These are phyloP conservation scores for Pyronema omphalodes DNA, from an alignment of 495 filamentous ascomycete species.

Conservation along the genomic window DNA sequence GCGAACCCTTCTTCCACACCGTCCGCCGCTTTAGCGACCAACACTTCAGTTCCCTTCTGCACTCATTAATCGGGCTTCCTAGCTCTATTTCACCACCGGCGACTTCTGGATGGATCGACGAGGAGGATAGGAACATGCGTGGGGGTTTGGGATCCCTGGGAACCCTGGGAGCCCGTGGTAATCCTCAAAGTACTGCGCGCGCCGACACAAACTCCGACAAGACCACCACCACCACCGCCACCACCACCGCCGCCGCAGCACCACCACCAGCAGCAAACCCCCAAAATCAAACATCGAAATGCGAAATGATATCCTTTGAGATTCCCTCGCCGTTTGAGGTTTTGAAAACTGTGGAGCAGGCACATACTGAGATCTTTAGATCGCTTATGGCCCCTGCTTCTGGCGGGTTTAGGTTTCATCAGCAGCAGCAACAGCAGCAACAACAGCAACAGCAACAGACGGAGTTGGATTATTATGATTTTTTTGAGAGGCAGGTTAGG, in stretches of 20 bases:
- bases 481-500: background rate
- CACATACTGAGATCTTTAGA: background rate
- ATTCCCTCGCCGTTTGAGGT: background rate
- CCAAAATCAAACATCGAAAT: background rate
- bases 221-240: background rate
- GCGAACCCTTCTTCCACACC: conserved; percentile 12
- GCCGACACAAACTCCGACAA: no score
- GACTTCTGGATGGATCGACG: conserved; percentile 10
- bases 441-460: background rate
- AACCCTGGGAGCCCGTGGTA: background rate
- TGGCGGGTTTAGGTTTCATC: background rate
- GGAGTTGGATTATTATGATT: background rate
- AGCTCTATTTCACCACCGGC: conserved; percentile 18
- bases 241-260: background rate
- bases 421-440: background rate
- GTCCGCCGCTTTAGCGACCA: conserved; percentile 21
- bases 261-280: no score
- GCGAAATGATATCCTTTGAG: background rate
- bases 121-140: conserved; percentile 7
- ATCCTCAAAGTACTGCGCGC: background rate
- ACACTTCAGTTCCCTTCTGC: conserved; percentile 17
- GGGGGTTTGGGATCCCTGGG: no score
- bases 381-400: conserved; percentile 1
- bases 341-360: background rate
- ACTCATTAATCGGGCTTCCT: conserved; percentile 21